Base-by-base conservation (phyloP, 2,329 filamentous ascomycete species). In the Colletotrichum liaoningense region DNA sequence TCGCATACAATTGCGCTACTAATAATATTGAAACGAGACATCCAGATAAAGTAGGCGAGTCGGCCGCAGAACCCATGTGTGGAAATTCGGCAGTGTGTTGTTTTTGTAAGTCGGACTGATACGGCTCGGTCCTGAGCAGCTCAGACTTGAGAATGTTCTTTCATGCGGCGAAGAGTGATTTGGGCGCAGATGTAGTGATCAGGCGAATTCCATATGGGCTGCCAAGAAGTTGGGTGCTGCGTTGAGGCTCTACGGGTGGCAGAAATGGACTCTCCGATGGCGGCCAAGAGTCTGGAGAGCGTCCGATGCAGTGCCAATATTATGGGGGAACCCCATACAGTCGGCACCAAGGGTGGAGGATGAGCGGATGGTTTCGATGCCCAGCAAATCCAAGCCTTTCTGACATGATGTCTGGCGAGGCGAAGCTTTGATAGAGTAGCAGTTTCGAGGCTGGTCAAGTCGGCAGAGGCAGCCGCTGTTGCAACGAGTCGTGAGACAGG, bases 381-480 rank as follows among this genome's bases (percentile, higher is more conserved):
- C 60, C 35, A 70, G 67, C 38, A 54, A 58, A 28, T 33, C 33
- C 59, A 64, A 63, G 54, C 42, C 55, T 69, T 57, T 56, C 46
- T 70, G 67, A 65, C 67, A 49, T 28, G 59, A 30, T 58, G 49
- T 54, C 54, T 65, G 22, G 66, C 42, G 33, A 70, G 70, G 71
- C 66, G 70, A 73, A 75, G 71, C 49, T 70, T 71, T 67, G 60
- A n/a, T 58, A 75, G 42, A 68, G 69, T 66, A 16, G 55, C 55
- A 75, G 42, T 70, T 35, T 46, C 65, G 68, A 28, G 57, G 62
- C 52, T 63, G 38, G 69, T 58, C 59, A 75, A 69, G 68, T 60
- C 42, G 68, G 62, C 59, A 69, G 56, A 52, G n/a, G 49, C 35
- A 52, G 56, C 55, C 67, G 71, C 71, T 71, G 71, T 66, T 7